phyloP scores from a whole-genome alignment of 495 filamentous ascomycete genomes.

The Penicillium bialowiezense region DNA sequence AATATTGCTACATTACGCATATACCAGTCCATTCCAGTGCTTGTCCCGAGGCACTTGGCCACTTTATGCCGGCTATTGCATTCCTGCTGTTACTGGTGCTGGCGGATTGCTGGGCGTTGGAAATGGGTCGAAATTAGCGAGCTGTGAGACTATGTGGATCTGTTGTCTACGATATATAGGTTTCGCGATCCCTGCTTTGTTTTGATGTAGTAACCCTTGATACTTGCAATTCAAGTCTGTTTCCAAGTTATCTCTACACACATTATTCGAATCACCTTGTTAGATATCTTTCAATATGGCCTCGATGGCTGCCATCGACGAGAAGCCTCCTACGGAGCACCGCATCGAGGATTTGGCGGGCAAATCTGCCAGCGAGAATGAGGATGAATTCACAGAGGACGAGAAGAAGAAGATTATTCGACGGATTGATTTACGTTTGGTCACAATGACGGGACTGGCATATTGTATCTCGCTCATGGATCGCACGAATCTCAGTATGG shows the following conservation, averaged over 20 bases:
- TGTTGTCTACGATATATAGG: not conserved
- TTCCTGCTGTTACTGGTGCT: not conserved
- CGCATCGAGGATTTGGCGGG: slow-evolving; percentile 31
- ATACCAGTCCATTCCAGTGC: not conserved
- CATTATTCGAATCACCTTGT: no score
- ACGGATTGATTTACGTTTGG: slow-evolving; percentile 60
- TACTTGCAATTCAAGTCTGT: no score
- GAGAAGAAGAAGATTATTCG: slow-evolving; percentile 51
- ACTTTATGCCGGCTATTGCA: slow-evolving; percentile 18
- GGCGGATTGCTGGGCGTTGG: not conserved
- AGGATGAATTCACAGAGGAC: slow-evolving; percentile 34
- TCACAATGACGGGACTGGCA: slow-evolving; percentile 60
- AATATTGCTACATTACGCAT: not conserved
- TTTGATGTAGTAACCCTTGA: no score
- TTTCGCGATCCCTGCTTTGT: not conserved
- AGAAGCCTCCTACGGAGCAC: slow-evolving; percentile 26
- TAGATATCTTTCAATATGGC: not conserved
- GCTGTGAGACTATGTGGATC: not conserved
- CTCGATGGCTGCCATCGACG: slow-evolving; percentile 6
- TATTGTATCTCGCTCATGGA: slow-evolving; percentile 69
- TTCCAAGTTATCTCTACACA: no score
- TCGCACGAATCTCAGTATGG: slow-evolving; percentile 62
- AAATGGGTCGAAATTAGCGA: not conserved
- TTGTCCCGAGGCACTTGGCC: slow-evolving; percentile 16
- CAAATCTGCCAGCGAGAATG: slow-evolving; percentile 17